Evolutionary conservation across 306 rosid genomes (phyloP).

Genomic region (Abrus precatorius): DNA sequence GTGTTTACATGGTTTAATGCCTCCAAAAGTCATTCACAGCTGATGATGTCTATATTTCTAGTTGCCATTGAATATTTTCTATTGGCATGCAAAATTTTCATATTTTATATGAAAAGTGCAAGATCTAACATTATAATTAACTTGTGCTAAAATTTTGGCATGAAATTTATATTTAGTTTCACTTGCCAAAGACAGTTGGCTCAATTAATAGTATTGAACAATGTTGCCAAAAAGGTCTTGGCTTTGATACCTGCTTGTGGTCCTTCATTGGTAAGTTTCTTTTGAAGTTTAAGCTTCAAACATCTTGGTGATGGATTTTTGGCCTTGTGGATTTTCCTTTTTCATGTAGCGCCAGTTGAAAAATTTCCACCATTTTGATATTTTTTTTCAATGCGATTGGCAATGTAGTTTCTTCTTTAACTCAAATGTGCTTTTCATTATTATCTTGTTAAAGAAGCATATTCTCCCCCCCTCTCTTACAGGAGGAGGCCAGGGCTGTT

Average conservation of each 20-base stretch:
- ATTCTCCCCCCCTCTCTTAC: conserved; percentile 25
- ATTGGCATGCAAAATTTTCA: not conserved
- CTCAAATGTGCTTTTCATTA: conserved; percentile 32
- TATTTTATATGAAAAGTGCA: not conserved
- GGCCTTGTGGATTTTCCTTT: conserved; percentile 13
- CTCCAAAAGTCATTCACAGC: conserved; percentile 2
- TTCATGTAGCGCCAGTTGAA: not conserved
- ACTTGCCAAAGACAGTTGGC: conserved; percentile 20
- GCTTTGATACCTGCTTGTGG: not conserved
- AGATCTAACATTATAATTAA: conserved; percentile 9
- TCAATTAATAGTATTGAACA: not conserved
- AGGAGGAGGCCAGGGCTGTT: conserved; percentile 96
- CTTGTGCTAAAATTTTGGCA: not conserved
- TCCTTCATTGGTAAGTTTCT: not conserved
- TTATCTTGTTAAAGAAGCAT: conserved; percentile 43
- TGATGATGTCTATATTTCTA: not conserved
- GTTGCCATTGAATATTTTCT: not conserved
- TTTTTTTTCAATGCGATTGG: not conserved
- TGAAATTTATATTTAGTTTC: conserved; percentile 14
- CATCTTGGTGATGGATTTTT: conserved; percentile 34
- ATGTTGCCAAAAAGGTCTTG: not conserved
- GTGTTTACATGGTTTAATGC: not conserved
- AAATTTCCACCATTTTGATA: conserved; percentile 23
- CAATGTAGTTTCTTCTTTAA: conserved; percentile 24
- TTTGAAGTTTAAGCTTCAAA: conserved; percentile 24